These are phyloP conservation scores for Penicillium samsonianum DNA, from an alignment of 495 filamentous ascomycete genomes.

Conservation along the genomic window DNA sequence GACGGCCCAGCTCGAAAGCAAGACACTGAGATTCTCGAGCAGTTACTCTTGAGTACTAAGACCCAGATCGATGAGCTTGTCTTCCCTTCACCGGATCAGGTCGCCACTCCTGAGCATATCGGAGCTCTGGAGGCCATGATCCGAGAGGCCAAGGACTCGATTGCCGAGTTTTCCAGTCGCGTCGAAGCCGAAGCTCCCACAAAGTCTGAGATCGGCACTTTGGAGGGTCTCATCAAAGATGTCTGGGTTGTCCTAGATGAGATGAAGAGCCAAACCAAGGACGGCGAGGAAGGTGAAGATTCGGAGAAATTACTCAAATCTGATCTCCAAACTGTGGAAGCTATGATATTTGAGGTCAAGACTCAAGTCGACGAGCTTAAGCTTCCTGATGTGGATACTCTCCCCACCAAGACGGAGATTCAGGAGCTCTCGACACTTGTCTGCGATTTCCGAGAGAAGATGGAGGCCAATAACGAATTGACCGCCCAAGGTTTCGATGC, in stretches of 20 bases:
- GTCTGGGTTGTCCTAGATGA: conserved; percentile 73
- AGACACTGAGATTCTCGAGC: conserved; percentile 86
- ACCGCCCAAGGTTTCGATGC: conserved; percentile 81
- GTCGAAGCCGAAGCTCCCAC: conserved; percentile 64
- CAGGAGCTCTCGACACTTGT: conserved; percentile 67
- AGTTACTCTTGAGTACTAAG: conserved; percentile 80
- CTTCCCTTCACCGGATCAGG: conserved; percentile 58
- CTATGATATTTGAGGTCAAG: conserved; percentile 79
- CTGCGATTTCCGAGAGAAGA: conserved; percentile 67
- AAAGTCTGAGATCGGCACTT: conserved; percentile 73
- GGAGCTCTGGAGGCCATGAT: conserved; percentile 70
- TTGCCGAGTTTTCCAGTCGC: conserved; percentile 59
- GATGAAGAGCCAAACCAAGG: conserved; percentile 60
- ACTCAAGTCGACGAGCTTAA: conserved; percentile 69
- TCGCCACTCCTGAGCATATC: conserved; percentile 75
- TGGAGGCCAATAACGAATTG: conserved; percentile 66
- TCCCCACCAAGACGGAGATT: conserved; percentile 62
- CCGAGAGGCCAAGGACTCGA: conserved; percentile 66
- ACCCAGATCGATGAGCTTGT: conserved; percentile 75
- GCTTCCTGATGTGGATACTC: conserved; percentile 62
- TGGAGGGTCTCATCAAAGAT: conserved; percentile 76
- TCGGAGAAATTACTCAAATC: conserved; percentile 71
- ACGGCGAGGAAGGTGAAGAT: conserved; percentile 55
- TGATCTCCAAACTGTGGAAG: conserved; percentile 75
- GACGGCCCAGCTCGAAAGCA: conserved; percentile 59